Evolutionary conservation across 345 rosid genomes (phyloP).

Genomic region (Salix viminalis): DNA sequence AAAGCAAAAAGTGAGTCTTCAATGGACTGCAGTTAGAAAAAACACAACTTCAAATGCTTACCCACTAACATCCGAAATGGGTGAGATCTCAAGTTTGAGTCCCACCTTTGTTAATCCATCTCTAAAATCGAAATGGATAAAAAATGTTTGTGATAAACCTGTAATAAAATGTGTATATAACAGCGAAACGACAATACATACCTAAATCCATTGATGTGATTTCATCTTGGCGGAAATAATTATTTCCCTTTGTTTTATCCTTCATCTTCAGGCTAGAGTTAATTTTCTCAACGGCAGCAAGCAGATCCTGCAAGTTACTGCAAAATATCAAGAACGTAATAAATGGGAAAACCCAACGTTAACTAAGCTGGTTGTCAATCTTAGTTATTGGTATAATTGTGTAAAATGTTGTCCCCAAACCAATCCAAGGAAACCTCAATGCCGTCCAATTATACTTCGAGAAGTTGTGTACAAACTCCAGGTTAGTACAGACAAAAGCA

Average conservation of each 20-base stretch:
- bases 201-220: constrained; percentile 62
- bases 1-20: background rate
- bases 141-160: background rate
- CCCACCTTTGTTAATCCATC: too few relatives aligned
- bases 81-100: too few relatives aligned
- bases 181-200: constrained; percentile 11
- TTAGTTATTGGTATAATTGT: background rate
- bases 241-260: constrained; percentile 33
- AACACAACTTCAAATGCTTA: background rate
- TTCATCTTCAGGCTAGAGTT: constrained; percentile 49
- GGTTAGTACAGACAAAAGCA: too few relatives aligned
- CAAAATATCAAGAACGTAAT: background rate
- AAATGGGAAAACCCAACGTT: background rate
- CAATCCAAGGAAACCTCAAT: background rate
- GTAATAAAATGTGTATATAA: background rate
- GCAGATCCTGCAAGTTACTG: constrained; percentile 52
- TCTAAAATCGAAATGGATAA: background rate
- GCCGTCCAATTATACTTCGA: too few relatives aligned
- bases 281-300: constrained; percentile 63
- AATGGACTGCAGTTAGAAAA: background rate
- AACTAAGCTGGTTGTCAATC: background rate
- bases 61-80: too few relatives aligned
- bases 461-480: too few relatives aligned
- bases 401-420: background rate
- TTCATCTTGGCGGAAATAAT: constrained; percentile 59